phyloP scores from a whole-genome alignment of 1,284 basidiomycete species.

The Laetiporus sulphureus region DNA sequence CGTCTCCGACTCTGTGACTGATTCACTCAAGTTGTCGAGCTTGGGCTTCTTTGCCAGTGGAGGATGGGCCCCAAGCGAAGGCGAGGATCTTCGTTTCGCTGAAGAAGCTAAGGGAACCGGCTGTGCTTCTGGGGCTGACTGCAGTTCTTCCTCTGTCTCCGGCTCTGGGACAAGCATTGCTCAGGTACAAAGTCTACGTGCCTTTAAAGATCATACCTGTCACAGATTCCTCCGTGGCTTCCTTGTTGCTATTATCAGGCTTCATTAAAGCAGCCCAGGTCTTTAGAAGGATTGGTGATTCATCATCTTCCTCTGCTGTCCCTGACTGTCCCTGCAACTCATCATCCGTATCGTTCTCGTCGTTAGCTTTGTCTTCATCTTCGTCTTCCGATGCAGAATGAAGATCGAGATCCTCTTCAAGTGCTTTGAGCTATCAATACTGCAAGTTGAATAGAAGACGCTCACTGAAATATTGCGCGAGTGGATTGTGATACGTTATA shows the following conservation, averaged over 20 bases:
- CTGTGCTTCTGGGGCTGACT: no score
- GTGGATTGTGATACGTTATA: conserved; percentile 9
- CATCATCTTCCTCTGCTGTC: conserved; percentile 7
- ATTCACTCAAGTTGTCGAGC: conserved; percentile 12
- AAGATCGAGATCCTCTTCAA: conserved; percentile 14
- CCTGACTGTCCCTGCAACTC: conserved; percentile 11
- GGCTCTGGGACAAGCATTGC: conserved; percentile 1
- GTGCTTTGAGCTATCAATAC: no score
- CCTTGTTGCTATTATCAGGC: not conserved
- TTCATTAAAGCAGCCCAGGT: conserved; percentile 4
- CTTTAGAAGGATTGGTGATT: conserved; percentile 1
- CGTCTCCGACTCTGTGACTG: conserved; percentile 20
- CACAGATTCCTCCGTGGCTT: conserved; percentile 6
- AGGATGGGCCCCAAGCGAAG: not conserved
- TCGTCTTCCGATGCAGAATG: conserved; percentile 13
- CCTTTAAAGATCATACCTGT: conserved; percentile 6
- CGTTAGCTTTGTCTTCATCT: conserved; percentile 13
- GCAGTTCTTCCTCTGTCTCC: conserved; percentile 3
- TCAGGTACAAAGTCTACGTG: not conserved
- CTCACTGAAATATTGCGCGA: conserved; percentile 18
- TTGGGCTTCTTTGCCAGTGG: conserved; percentile 7
- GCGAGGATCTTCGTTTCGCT: conserved; percentile 4
- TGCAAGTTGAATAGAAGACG: not conserved
- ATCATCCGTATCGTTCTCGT: conserved; percentile 11
- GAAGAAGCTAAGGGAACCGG: not conserved